Evolutionary conservation across 2,329 filamentous ascomycete genomes (phyloP), one percentile per base, ranked within the genome.

Genomic region (Xylariales sp.): DNA sequence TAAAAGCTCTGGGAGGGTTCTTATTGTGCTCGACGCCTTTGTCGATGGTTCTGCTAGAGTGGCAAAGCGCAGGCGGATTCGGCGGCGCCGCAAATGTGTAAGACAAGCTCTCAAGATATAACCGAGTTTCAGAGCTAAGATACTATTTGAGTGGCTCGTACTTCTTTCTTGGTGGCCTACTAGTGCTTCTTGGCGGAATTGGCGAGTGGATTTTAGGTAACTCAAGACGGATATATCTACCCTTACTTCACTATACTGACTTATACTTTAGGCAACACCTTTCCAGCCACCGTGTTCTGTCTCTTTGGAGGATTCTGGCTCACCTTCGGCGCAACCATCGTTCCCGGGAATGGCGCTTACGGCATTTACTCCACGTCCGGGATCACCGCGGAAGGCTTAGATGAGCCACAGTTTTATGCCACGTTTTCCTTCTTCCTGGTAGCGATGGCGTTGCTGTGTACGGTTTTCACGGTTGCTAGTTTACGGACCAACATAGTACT

Each of bases 201-300:
- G 60, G 60, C 52, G 60, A 63, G 45, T 63, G 60, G 60, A 63
- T 63, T 56, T 30, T 63, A 14, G 60, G 60, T 63, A 56, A 18
- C 16, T 50, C 36, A 41, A 36, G 3, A 32, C 41, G 6, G 9
- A 32, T 30, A 3, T 6, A 5, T 50, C 30, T 16, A 5, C 16
- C 23, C 43, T 18, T 41, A 1, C 28, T 34, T 18, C 14, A 12
- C 28, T 32, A 45, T 56, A 18, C 52, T 54, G 28, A 62, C 48
- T 49, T 49, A 34, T 39, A 32, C n/a, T 56, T 23, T 16, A 63
- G 10, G 60, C 43, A 63, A 63, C 23, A 63, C 60, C 14, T 63
- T 63, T 30, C 60, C 52, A 32, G 41, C 60, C 7, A 63, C 60
- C 5, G 60, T 63, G 3, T 63, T 63, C 32, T 18, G 30, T 18